These are phyloP conservation scores for Amanita jacksonii DNA, from an alignment of 768 basidiomycete species.

Conservation along the genomic window DNA sequence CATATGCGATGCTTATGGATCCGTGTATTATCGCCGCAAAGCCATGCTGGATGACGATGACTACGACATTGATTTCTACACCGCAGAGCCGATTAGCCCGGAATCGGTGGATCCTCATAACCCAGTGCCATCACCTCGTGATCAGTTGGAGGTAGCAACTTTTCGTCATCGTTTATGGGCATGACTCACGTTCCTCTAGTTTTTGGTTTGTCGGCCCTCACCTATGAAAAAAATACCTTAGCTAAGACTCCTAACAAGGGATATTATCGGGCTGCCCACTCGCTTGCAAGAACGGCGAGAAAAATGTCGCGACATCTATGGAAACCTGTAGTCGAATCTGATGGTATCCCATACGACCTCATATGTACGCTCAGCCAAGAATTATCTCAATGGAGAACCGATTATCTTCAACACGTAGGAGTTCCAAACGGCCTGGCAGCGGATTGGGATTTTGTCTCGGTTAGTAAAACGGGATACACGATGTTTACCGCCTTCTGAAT, in stretches of 20 bases:
- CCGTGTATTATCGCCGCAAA: slow-evolving; percentile 79
- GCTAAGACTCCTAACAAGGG: slow-evolving; percentile 38
- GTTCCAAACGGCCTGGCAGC: slow-evolving; percentile 79
- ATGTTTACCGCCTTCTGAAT: not conserved
- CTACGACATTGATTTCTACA: slow-evolving; percentile 86
- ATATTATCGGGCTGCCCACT: slow-evolving; percentile 77
- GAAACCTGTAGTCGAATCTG: slow-evolving; percentile 65
- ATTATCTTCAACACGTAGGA: slow-evolving; percentile 69
- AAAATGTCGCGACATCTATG: slow-evolving; percentile 76
- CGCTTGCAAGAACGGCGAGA: slow-evolving; percentile 75
- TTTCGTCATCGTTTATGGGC: not conserved
- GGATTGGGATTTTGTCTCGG: slow-evolving; percentile 84
- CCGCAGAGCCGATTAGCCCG: slow-evolving; percentile 48
- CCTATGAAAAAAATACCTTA: slow-evolving; percentile 5
- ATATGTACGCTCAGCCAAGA: slow-evolving; percentile 45
- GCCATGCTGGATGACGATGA: slow-evolving; percentile 83
- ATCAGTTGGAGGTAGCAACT: slow-evolving; percentile 63
- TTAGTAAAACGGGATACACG: slow-evolving; percentile 18
- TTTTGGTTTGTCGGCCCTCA: slow-evolving; percentile 43
- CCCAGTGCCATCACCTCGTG: slow-evolving; percentile 54
- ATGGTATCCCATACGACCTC: slow-evolving; percentile 68
- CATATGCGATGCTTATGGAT: slow-evolving; percentile 72
- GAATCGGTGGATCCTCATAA: slow-evolving; percentile 37
- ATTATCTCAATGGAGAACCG: slow-evolving; percentile 65
- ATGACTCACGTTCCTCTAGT: slow-evolving; percentile 29